Evolutionary conservation across 371 early-diverging fungal genomes (phyloP), one percentile per base, ranked within the genome.

Genomic region (Mycotypha africana): DNA sequence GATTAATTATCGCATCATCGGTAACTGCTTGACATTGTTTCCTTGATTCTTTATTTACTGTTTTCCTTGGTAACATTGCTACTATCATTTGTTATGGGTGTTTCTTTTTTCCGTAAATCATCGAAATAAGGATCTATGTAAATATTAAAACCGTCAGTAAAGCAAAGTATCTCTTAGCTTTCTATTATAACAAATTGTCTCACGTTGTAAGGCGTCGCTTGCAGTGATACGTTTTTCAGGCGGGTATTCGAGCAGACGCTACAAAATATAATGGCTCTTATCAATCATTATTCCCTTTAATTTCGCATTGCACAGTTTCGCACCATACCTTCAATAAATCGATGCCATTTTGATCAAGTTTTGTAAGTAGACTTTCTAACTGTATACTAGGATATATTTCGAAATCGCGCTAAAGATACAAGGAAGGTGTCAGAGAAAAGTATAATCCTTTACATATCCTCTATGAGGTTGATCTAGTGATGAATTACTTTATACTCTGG

Each of bases 401-500:
- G 48, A 91, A 88, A 56, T 84, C 84, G 17, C 73, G 69, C 73
- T 78, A 49, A 46, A 30, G 8, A 30, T n/a, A n/a, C n/a, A n/a
- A n/a, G n/a, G n/a, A n/a, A n/a, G n/a, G n/a, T n/a, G n/a, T n/a
- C n/a, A n/a, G n/a, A n/a, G n/a, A n/a, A n/a, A n/a, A n/a, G n/a
- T n/a, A n/a, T n/a, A n/a, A n/a, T n/a, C n/a, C n/a, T n/a, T n/a
- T n/a, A n/a, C n/a, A n/a, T n/a, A n/a, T n/a, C n/a, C n/a, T n/a
- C n/a, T n/a, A n/a, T n/a, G n/a, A n/a, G n/a, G n/a, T n/a, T n/a
- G n/a, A n/a, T n/a, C n/a, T n/a, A n/a, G n/a, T n/a, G n/a, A n/a
- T n/a, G 30, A 30, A 21, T 23, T 70, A 71, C 76, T 50, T 76
- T 76, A 41, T 88, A 99, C 40, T 97, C 98, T 17, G 95, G 98